These are phyloP conservation scores for Calonectria pauciramosa DNA, from an alignment of 2,329 filamentous ascomycete species.

Conservation along the genomic window DNA sequence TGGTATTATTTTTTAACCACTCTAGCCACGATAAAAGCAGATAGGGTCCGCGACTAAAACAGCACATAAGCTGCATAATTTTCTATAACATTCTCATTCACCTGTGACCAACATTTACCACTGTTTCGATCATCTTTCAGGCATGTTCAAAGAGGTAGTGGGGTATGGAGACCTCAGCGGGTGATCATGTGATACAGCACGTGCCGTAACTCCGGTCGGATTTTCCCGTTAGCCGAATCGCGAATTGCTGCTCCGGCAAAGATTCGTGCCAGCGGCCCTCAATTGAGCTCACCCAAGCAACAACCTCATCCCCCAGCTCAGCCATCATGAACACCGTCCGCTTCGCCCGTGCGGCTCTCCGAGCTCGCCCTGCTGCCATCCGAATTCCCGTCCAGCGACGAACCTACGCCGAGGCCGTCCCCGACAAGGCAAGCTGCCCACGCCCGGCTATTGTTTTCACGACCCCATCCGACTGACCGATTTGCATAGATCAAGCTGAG, in stretches of 20 bases:
- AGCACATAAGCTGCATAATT: not conserved
- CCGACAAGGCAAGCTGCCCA: constrained; percentile 77
- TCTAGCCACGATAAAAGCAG: not conserved
- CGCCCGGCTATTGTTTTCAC: constrained; percentile 38
- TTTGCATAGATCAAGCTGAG: constrained; percentile 88
- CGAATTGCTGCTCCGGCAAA: constrained; percentile 57
- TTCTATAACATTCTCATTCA: not conserved
- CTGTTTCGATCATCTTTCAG: not conserved
- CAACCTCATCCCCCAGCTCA: constrained; percentile 64
- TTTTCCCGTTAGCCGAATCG: constrained; percentile 56
- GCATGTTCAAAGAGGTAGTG: not conserved
- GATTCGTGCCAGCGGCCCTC: constrained; percentile 63
- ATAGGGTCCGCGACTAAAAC: not conserved
- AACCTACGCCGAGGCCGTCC: constrained; percentile 89
- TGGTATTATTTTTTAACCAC: not conserved
- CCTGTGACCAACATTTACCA: not conserved
- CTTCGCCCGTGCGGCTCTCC: constrained; percentile 89
- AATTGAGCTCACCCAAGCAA: constrained; percentile 59
- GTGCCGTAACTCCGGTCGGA: constrained; percentile 53
- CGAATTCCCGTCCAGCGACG: constrained; percentile 84
- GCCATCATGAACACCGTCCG: constrained; percentile 93
- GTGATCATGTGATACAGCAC: constrained; percentile 49
- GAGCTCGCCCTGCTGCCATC: constrained; percentile 83
- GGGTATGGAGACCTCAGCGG: not conserved
- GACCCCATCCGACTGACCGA: constrained; percentile 43